These are phyloP conservation scores for Lentinula detonsa DNA, from an alignment of 768 basidiomycete species.

Conservation along the genomic window DNA sequence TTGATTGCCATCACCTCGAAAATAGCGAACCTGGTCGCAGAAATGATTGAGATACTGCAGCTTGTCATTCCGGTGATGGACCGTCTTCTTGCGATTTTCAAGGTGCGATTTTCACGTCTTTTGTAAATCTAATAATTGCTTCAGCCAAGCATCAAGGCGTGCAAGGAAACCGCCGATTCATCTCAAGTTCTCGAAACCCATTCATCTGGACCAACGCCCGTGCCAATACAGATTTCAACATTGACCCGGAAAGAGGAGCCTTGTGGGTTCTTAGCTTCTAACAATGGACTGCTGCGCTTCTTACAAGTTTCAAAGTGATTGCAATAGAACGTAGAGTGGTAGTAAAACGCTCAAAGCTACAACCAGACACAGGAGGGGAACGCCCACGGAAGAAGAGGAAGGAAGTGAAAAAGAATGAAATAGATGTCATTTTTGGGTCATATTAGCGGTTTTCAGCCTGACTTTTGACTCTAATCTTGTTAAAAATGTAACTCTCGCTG, in stretches of 20 bases:
- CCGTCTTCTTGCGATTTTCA: constrained; percentile 20
- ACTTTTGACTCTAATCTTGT: no score
- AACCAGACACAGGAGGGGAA: not conserved
- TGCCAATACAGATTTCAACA: not conserved
- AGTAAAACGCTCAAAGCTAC: constrained; percentile 1
- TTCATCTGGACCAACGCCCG: not conserved
- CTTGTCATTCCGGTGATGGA: constrained; percentile 18
- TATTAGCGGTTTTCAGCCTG: constrained; percentile 23
- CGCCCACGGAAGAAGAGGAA: constrained; percentile 27
- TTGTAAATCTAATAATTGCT: not conserved
- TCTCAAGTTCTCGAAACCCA: not conserved
- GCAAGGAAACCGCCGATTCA: not conserved
- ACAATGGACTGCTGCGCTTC: not conserved
- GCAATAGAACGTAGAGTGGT: not conserved
- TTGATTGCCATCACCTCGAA: constrained; percentile 60
- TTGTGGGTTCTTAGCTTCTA: not conserved
- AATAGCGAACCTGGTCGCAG: constrained; percentile 37
- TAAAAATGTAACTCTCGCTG: no score
- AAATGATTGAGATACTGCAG: constrained; percentile 35
- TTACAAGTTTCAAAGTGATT: not conserved
- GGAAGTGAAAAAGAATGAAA: constrained; percentile 42
- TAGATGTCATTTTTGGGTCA: constrained; percentile 64
- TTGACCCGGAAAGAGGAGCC: not conserved
- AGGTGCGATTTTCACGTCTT: constrained; percentile 20
- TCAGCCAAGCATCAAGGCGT: not conserved